Evolutionary conservation across 2,329 filamentous ascomycete species (phyloP), one percentile per base, ranked within the genome.

Genomic region (Aspergillus nomiae): DNA sequence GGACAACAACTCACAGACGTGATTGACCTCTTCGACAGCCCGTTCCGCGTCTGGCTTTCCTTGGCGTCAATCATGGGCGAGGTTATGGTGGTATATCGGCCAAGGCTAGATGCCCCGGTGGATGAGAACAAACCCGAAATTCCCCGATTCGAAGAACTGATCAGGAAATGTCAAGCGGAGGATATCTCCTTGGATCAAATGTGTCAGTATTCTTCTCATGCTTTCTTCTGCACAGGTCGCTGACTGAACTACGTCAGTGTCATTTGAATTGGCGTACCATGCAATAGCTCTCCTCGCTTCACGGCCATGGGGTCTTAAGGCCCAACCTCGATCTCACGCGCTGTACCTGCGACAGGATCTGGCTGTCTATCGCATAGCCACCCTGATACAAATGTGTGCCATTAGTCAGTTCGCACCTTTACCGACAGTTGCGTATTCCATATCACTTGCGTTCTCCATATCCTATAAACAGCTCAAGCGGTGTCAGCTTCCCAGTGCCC

Each of bases 361-460:
- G 7, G 55, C 62, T 19, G 56, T 61, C 21, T 59, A 61, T 34
- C 55, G 59, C 5, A 30, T 64, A 10, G 56, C 56, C 2, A 56
- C 63, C 4, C 34, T 65, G 38, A 30, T 58, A 19, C 56, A 50
- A 16, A 62, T 63, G 43, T 56, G 56, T 3, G 34, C 62, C 32
- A 56, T 59, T 7, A 28, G 32, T 14, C 26, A 65, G 4, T 48
- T 65, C 0, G 21, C 56, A 10, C 67, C 67, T 12, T 26, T 69
- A n/a, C 65, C 65, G 9, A 58, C 66, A 28, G 30, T 66, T n/a
- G 34, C 65, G 26, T 67, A 69, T 61, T 55, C 62, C 19, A 54
- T 69, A 41, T 67, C 67, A 1, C 55, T 69, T 5, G 64, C 32
- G 5, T 68, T 68, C 43, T 66, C 64, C 4, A 56, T 69, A 7